phyloP scores from a whole-genome alignment of 495 filamentous ascomycete genomes.

The Tuber melanosporum region DNA sequence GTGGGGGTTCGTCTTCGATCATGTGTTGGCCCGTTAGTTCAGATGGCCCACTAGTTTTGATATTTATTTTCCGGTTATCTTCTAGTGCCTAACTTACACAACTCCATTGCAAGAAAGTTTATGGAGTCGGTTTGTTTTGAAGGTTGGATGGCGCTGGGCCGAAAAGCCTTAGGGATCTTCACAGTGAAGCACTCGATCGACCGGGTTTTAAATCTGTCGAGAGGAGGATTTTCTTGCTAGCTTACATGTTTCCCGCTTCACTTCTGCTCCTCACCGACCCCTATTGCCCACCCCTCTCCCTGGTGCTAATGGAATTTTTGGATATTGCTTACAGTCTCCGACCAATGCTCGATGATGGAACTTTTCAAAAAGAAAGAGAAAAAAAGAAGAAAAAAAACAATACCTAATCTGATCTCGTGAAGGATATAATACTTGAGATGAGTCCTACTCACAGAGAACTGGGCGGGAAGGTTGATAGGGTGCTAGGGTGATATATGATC shows the following conservation, averaged over 20 bases:
- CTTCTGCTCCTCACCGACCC: background rate
- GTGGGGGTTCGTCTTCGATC: too few relatives aligned
- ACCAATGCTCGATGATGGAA: too few relatives aligned
- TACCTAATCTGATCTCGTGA: background rate
- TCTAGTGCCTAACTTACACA: too few relatives aligned
- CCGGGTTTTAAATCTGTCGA: too few relatives aligned
- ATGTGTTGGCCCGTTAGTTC: background rate
- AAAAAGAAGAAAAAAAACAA: too few relatives aligned
- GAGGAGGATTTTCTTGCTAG: background rate
- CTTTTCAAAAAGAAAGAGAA: background rate
- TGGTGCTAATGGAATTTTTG: too few relatives aligned
- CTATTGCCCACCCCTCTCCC: background rate
- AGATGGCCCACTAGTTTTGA: too few relatives aligned
- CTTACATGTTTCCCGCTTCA: background rate
- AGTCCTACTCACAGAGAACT: too few relatives aligned
- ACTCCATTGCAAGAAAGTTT: background rate
- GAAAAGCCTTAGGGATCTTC: background rate
- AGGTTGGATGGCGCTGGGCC: background rate
- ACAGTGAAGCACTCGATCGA: background rate
- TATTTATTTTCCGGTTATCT: too few relatives aligned
- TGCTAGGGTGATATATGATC: background rate
- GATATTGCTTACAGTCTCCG: too few relatives aligned
- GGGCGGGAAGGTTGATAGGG: background rate
- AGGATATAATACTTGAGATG: background rate
- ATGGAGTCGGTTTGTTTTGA: background rate